A percentile compares a stretch with the other conserved stretches of the same genome.
phyloP scores from a whole-genome alignment of 2,329 filamentous ascomycete genomes.

The Coniosporium tulheliwenetii region DNA sequence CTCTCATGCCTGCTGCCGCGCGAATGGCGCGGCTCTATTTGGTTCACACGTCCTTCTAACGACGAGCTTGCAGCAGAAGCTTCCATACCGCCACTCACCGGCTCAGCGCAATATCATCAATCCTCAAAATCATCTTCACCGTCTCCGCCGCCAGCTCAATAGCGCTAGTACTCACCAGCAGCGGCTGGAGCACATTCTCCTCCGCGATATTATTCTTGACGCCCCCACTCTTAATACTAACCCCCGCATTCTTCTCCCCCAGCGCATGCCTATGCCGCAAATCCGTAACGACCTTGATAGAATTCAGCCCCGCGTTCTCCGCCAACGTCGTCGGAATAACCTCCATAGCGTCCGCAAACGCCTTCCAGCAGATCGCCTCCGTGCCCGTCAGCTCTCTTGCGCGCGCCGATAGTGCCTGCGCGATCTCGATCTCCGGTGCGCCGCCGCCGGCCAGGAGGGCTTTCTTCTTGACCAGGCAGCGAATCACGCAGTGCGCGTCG shows the following conservation, averaged over 20 bases:
- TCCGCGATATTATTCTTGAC: constrained; percentile 95
- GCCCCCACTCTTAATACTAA: constrained; percentile 94
- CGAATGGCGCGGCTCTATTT: too few species aligned
- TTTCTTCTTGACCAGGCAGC: constrained; percentile 97
- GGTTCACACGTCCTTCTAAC: too few species aligned
- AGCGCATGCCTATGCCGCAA: constrained; percentile 85
- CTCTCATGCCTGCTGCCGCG: too few species aligned
- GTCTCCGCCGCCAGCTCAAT: constrained; percentile 96
- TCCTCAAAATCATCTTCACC: constrained; percentile 80
- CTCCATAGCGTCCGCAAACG: constrained; percentile 94
- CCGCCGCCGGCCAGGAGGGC: constrained; percentile 96
- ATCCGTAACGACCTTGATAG: constrained; percentile 97
- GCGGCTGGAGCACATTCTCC: constrained; percentile 90
- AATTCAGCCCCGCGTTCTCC: constrained; percentile 94
- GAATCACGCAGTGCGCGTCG: constrained; percentile 93
- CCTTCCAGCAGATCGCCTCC: constrained; percentile 97
- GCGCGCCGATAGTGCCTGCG: constrained; percentile 68
- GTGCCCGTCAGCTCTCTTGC: constrained; percentile 75
- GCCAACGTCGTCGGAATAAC: constrained; percentile 92
- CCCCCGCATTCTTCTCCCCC: constrained; percentile 89
- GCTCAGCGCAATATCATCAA: constrained; percentile 46
- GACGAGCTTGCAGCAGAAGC: too few species aligned
- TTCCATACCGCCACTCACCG: neutral
- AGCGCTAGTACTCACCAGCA: constrained; percentile 92
- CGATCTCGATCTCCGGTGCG: constrained; percentile 92